Evolutionary conservation across 352 stramenopile species (phyloP).

Genomic region (Phytopythium boreale): DNA sequence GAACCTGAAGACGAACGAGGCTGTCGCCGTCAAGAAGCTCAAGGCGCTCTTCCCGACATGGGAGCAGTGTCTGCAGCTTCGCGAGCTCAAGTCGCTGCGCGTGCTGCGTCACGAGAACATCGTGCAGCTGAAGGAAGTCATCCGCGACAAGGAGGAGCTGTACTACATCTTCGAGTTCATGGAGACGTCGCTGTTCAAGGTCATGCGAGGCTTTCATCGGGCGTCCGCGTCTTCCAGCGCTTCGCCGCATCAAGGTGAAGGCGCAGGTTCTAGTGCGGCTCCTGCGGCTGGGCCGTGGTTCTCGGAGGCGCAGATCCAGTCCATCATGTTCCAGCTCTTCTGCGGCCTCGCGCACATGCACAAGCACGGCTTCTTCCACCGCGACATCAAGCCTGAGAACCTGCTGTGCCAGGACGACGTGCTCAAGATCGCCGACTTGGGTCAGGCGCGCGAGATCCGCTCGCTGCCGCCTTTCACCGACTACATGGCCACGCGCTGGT

Average conservation of each 20-base stretch:
- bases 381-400: slow-evolving; percentile 84
- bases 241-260: slow-evolving; percentile 19
- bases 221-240: slow-evolving; percentile 4
- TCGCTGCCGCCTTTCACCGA: slow-evolving; percentile 67
- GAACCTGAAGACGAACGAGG: slow-evolving; percentile 89
- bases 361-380: slow-evolving; percentile 83
- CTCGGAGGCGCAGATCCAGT: slow-evolving; percentile 63
- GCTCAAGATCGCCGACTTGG: slow-evolving; percentile 76
- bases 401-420: slow-evolving; percentile 55
- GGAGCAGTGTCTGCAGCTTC: slow-evolving; percentile 80
- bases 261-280: slow-evolving; percentile 9
- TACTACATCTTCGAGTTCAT: slow-evolving; percentile 91
- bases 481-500: slow-evolving; percentile 80
- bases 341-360: slow-evolving; percentile 75
- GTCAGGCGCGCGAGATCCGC: slow-evolving; percentile 70
- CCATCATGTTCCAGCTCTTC: slow-evolving; percentile 80
- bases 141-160: slow-evolving; percentile 83
- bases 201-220: slow-evolving; percentile 47
- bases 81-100: slow-evolving; percentile 75
- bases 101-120: slow-evolving; percentile 82
- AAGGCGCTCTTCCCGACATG: slow-evolving; percentile 77
- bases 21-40: slow-evolving; percentile 88
- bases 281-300: slow-evolving; percentile 29
- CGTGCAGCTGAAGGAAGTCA: slow-evolving; percentile 82
- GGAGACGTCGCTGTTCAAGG: slow-evolving; percentile 73